Evolutionary conservation across 2,329 filamentous ascomycete species (phyloP).

Genomic region (Cladophialophora carrionii): DNA sequence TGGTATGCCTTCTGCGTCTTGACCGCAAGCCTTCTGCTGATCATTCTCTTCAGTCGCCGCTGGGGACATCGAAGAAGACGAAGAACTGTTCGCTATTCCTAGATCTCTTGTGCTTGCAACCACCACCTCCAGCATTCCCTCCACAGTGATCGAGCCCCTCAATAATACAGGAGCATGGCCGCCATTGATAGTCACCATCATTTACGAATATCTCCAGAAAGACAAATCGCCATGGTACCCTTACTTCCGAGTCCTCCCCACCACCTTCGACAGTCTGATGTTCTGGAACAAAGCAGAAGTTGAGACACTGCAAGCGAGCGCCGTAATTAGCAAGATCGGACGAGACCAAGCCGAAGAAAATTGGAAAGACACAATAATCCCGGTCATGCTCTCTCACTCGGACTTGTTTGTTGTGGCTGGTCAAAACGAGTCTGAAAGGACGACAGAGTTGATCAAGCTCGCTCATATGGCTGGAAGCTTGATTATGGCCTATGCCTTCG

Average conservation of each 20-base stretch:
- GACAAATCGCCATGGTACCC: constrained; percentile 70
- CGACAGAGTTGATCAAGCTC: constrained; percentile 54
- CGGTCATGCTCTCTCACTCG: constrained; percentile 52
- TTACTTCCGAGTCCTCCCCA: constrained; percentile 76
- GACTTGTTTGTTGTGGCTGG: constrained; percentile 47
- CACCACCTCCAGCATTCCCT: constrained; percentile 70
- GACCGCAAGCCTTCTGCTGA: constrained; percentile 16
- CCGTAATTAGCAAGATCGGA: constrained; percentile 76
- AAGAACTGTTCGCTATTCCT: constrained; percentile 79
- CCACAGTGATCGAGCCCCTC: constrained; percentile 61
- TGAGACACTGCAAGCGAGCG: constrained; percentile 72
- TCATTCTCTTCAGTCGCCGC: constrained; percentile 58
- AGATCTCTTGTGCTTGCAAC: constrained; percentile 70
- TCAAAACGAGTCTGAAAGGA: constrained; percentile 37
- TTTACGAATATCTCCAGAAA: constrained; percentile 71
- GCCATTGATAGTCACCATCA: constrained; percentile 74
- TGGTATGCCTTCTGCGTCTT: constrained; percentile 51
- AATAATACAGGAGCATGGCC: constrained; percentile 55
- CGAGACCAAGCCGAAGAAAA: constrained; percentile 70
- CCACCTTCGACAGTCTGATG: constrained; percentile 80
- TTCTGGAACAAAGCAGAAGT: constrained; percentile 79
- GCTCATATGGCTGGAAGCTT: constrained; percentile 83
- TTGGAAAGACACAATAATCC: constrained; percentile 63
- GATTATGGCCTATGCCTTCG: constrained; percentile 93
- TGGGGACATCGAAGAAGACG: constrained; percentile 70